These are phyloP conservation scores for Ascomycota sp. DNA, from an alignment of 2,329 filamentous ascomycete species.

Conservation along the genomic window DNA sequence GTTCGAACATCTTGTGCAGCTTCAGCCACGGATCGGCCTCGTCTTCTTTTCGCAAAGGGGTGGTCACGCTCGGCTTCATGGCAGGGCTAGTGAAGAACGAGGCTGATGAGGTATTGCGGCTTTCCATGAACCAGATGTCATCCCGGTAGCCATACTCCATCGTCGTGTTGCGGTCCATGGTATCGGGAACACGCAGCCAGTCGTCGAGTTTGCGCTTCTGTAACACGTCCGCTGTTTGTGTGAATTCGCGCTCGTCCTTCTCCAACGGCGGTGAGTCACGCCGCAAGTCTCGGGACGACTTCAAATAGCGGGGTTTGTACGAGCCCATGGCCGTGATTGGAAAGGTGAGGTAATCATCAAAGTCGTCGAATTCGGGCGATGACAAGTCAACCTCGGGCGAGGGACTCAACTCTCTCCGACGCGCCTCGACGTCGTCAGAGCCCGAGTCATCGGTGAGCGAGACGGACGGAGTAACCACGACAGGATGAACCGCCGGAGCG, in stretches of 20 bases:
- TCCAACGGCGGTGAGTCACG: slow-evolving; percentile 78
- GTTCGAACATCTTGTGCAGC: slow-evolving; percentile 22
- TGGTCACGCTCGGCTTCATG: slow-evolving; percentile 18
- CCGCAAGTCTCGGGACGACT: slow-evolving; percentile 23
- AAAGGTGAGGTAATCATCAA: slow-evolving; percentile 36
- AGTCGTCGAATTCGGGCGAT: slow-evolving; percentile 64
- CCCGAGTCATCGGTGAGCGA: slow-evolving; percentile 31
- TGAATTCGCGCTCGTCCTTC: slow-evolving; percentile 91
- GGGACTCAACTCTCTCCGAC: slow-evolving; percentile 56
- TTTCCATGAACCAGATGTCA: slow-evolving; percentile 32
- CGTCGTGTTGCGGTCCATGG: slow-evolving; percentile 9
- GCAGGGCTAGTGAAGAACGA: slow-evolving; percentile 33
- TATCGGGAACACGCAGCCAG: slow-evolving; percentile 12
- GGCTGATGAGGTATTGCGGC: slow-evolving; percentile 14
- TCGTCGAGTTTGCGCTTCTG: slow-evolving; percentile 41
- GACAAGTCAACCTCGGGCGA: slow-evolving; percentile 89
- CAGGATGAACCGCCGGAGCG: slow-evolving; percentile 7
- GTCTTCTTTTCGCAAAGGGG: slow-evolving; percentile 15
- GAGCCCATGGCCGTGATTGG: slow-evolving; percentile 43
- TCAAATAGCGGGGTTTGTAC: slow-evolving; percentile 30
- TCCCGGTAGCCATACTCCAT: slow-evolving; percentile 20
- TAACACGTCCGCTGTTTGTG: slow-evolving; percentile 76
- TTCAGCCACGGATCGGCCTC: slow-evolving; percentile 20
- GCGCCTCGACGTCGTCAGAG: slow-evolving; percentile 53
- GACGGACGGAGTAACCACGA: slow-evolving; percentile 66